Conservation (phyloP, 2,329 filamentous ascomycete genomes). For the Penicillium sp. region DNA sequence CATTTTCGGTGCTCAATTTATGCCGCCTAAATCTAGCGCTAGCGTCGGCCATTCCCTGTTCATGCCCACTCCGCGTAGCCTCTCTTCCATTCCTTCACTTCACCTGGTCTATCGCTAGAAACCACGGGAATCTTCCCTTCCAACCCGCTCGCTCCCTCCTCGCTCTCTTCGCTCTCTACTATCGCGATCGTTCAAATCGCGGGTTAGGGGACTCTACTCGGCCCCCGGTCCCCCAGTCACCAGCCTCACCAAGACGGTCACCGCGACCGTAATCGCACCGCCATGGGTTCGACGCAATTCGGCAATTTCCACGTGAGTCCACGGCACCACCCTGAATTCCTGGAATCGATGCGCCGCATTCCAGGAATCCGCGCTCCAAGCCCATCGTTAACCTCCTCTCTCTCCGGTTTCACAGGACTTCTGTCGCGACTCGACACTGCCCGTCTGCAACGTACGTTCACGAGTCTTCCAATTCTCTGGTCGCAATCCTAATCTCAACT, state of each 20-base stretch:
- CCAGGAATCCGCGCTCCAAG: neutral
- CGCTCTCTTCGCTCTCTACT: constrained; percentile 1
- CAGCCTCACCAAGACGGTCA: neutral
- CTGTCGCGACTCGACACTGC: constrained; percentile 78
- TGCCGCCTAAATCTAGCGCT: constrained; percentile 2
- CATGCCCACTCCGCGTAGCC: constrained; percentile 7
- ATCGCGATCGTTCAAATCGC: constrained; percentile 23
- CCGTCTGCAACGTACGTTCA: constrained; percentile 75
- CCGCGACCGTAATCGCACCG: constrained; percentile 3
- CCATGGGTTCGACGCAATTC: constrained; percentile 55
- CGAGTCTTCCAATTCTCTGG: neutral
- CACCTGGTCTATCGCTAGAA: neutral
- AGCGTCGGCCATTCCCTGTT: constrained; percentile 15
- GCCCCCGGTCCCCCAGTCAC: neutral
- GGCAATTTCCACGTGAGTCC: constrained; percentile 57
- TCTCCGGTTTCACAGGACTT: constrained; percentile 59
- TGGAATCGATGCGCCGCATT: constrained; percentile 1
- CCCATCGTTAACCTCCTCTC: constrained; percentile 20
- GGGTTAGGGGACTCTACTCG: constrained; percentile 21
- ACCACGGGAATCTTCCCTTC: neutral
- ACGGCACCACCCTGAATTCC: constrained; percentile 5
- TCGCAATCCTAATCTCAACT: neutral
- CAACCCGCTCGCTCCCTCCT: neutral
- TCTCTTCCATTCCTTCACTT: neutral
- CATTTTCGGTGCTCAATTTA: neutral